Base-by-base conservation (phyloP, 148 eudicot species). In the Arbutus unedo region DNA sequence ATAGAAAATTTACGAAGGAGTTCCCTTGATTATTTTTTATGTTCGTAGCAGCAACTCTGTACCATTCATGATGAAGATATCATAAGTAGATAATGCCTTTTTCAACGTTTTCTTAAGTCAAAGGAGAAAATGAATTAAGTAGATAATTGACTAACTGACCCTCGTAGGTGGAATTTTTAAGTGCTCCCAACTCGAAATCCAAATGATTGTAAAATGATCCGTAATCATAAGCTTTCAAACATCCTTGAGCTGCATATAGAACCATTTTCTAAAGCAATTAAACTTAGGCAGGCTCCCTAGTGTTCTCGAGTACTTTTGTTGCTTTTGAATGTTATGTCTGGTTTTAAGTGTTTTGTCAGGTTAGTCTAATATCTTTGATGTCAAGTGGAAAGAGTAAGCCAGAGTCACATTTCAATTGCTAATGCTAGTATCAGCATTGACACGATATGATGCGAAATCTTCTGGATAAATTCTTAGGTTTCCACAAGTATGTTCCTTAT, bases 1-100 rank as follows among this genome's bases (percentile, higher is more conserved):
- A 51, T 68, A 21, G 11, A 38, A 78, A 25, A 79, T 50, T 44
- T 80, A 23, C 57, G 31, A 71, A 74, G 55, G 57, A 51, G 9
- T 23, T 53, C 60, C 51, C 25, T 10, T 25, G 79, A 51, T 76
- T 76, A n/a, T 76, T 70, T 76, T 53, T 76, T 10, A 76, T 13
- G 44, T 76, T 76, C 60, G 51, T 31, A 47, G 41, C 79, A 53
- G 60, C 60, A 25, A 25, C 79, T 23, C n/a, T 14, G 7, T 76
- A 23, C 6, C 60, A 76, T 23, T 51, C 31, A 50, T 75, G 43
- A 10, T 75, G 9, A 49, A 21, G 6, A 23, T 75, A 23, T 57
- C 43, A 75, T 31, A 14, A 50, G 78, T 73, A 49, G 76, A 45
- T 74, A 11, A 50, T 14, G n/a, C 21, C 54, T 13, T 50, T 75